Evolutionary conservation across 2,329 filamentous ascomycete species (phyloP), one percentile per base, ranked within the genome.

Genomic region (Fusarium praegraminearum): DNA sequence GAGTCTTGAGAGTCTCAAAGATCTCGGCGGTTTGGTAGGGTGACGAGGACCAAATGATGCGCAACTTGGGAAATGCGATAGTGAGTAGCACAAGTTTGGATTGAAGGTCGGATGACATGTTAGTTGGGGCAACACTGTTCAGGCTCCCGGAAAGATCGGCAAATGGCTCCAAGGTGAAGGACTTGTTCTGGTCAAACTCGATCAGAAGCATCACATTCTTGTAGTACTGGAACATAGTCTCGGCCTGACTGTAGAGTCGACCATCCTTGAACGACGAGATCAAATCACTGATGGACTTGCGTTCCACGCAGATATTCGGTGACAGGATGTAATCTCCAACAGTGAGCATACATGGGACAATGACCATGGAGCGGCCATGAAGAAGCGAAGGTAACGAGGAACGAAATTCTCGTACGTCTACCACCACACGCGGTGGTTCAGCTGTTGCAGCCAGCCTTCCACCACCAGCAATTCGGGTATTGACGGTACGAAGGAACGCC

Each of bases 11-110:
- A 71, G 93, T 91, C 74, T 94, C 91, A 78, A 99, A 98, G 67
- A 99, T 98, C 82, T 98, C 94, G 2, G 96, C 96, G 1, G 96
- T 98, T 79, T 99, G 94, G 77, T 97, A 97, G 0, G 96, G 95
- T 13, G 91, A 94, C 11, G 89, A 93, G 11, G 92, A 96, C 96
- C 96, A 99, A 73, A 99, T 93, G 73, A 99, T 92, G 70, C 93
- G 91, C 50, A 99, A 86, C 24, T 89, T 89, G 0, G 96, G 96
- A 74, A 98, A 99, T 0, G 95, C 93, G 7, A 99, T 87, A 0
- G 94, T 98, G 22, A 99, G 86, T 45, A 98, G 89, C 15, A 98
- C 96, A 46, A 99, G 85, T 80, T 98, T 96, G 67, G 91, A 91
- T 78, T 99, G 96, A 33, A 98, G 85, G 76, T 98, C 96, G 36